Percentiles rank a stretch among this genome's conserved stretches.
Evolutionary conservation across 1,139 yeast species (phyloP).

Genomic region (Nakaseomyces delphensis): DNA sequence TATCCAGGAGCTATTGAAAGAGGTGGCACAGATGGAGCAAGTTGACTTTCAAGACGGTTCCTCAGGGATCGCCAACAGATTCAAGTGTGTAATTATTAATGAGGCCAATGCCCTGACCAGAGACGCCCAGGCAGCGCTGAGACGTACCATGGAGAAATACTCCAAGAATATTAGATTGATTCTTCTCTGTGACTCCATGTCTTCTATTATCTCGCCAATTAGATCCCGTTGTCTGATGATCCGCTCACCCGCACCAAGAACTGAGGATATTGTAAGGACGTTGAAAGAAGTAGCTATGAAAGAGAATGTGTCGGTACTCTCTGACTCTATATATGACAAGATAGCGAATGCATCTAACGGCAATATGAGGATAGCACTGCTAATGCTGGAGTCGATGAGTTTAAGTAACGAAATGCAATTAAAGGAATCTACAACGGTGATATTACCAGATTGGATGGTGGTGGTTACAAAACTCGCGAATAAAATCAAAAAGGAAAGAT

Average conservation of each 20-base stretch:
- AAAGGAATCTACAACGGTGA: constrained; percentile 38
- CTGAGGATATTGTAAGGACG: constrained; percentile 47
- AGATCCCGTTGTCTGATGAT: constrained; percentile 83
- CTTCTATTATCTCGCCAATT: constrained; percentile 88
- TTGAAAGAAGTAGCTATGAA: constrained; percentile 47
- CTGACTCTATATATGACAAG: constrained; percentile 37
- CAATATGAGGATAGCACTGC: constrained; percentile 67
- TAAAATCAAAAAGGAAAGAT: constrained; percentile 49
- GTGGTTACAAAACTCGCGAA: constrained; percentile 61
- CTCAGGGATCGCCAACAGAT: constrained; percentile 46
- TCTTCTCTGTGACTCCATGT: constrained; percentile 78
- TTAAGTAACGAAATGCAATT: constrained; percentile 57
- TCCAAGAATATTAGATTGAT: constrained; percentile 79
- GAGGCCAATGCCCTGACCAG: constrained; percentile 99
- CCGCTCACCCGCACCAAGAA: constrained; percentile 75
- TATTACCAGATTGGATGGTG: constrained; percentile 79
- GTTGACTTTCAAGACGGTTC: constrained; percentile 45
- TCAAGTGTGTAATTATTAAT: constrained; percentile 85
- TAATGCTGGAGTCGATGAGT: constrained; percentile 76
- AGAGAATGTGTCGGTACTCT: constrained; percentile 45
- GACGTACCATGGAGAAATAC: constrained; percentile 97
- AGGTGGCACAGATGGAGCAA: constrained; percentile 90
- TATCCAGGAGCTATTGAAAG: constrained; percentile 86
- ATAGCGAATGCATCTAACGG: constrained; percentile 54
- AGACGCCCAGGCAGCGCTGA: constrained; percentile 94